Evolutionary conservation across 306 rosid species (phyloP).

Genomic region (Hippophae rhamnoides): DNA sequence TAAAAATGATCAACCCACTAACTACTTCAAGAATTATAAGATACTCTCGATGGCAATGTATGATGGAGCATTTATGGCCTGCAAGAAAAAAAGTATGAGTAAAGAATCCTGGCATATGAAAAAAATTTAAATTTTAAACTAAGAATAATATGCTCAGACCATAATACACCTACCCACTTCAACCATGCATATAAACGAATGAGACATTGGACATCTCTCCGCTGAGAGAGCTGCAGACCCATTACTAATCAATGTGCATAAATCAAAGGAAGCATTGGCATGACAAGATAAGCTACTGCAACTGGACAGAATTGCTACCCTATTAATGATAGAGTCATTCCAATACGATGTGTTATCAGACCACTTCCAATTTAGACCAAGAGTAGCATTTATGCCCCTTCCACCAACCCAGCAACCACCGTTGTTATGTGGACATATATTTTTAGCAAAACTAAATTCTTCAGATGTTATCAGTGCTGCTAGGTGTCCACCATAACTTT

Average conservation of each 20-base stretch:
- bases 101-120: conserved; percentile 8
- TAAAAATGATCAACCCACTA: conserved; percentile 82
- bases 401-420: conserved; percentile 90
- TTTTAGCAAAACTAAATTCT: conserved; percentile 50
- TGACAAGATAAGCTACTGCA: conserved; percentile 49
- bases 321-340: conserved; percentile 48
- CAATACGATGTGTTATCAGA: conserved; percentile 57
- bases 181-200: conserved; percentile 59
- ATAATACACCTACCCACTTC: conserved; percentile 43
- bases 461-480: conserved; percentile 44
- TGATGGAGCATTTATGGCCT: conserved; percentile 53
- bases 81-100: conserved; percentile 16
- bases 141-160: not conserved
- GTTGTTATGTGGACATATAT: conserved; percentile 34
- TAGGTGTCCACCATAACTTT: conserved; percentile 57
- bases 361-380: conserved; percentile 61
- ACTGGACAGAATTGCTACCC: conserved; percentile 19
- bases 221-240: conserved; percentile 31
- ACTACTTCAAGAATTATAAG: conserved; percentile 77
- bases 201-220: conserved; percentile 52
- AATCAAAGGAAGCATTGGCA: conserved; percentile 25
- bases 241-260: conserved; percentile 48
- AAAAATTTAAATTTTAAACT: not conserved
- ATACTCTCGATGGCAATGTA: conserved; percentile 87
- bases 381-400: conserved; percentile 39